Percentiles rank a stretch among this genome's conserved stretches.
These are phyloP conservation scores for Aspergillus sp. DNA, from an alignment of 2,329 filamentous ascomycete species.

Conservation along the genomic window DNA sequence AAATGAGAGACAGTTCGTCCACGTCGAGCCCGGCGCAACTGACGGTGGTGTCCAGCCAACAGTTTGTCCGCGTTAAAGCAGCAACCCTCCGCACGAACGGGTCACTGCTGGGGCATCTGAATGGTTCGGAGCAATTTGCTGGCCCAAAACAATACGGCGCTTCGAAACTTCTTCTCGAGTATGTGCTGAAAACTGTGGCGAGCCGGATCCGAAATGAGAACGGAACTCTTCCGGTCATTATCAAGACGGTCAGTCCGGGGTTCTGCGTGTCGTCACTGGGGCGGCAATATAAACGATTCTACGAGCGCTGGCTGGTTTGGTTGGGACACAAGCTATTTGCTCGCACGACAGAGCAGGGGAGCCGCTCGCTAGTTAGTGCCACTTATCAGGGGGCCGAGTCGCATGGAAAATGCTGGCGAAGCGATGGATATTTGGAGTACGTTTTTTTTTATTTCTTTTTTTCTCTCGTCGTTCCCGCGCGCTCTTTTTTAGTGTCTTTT, in stretches of 20 bases:
- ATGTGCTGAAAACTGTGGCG: conserved; percentile 41
- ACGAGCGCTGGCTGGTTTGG: conserved; percentile 34
- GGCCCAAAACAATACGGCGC: conserved; percentile 39
- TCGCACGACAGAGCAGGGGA: conserved; percentile 45
- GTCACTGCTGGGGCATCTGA: conserved; percentile 36
- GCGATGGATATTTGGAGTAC: conserved; percentile 40
- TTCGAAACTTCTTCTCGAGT: conserved; percentile 46
- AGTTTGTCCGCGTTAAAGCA: conserved; percentile 34
- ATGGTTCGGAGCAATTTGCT: conserved; percentile 27
- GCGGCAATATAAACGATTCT: conserved; percentile 39
- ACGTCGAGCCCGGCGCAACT: conserved; percentile 38
- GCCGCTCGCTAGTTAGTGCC: conserved; percentile 44
- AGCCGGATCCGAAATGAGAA: conserved; percentile 28
- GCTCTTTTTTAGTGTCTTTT: neutral
- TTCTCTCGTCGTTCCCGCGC: neutral
- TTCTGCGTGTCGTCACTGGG: conserved; percentile 44
- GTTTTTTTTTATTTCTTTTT: conserved; percentile 7
- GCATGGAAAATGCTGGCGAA: conserved; percentile 46
- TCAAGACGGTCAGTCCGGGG: conserved; percentile 48
- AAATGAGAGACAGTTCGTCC: conserved; percentile 39
- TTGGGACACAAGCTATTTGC: conserved; percentile 40
- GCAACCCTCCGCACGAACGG: conserved; percentile 31
- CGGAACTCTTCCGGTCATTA: conserved; percentile 40
- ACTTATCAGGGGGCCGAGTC: conserved; percentile 43
- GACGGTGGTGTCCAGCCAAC: conserved; percentile 47